Percentiles rank a stretch among this genome's conserved stretches.
Evolutionary conservation across 192 early-diverging fungal species (phyloP).

Genomic region (Linnemannia hyalina): DNA sequence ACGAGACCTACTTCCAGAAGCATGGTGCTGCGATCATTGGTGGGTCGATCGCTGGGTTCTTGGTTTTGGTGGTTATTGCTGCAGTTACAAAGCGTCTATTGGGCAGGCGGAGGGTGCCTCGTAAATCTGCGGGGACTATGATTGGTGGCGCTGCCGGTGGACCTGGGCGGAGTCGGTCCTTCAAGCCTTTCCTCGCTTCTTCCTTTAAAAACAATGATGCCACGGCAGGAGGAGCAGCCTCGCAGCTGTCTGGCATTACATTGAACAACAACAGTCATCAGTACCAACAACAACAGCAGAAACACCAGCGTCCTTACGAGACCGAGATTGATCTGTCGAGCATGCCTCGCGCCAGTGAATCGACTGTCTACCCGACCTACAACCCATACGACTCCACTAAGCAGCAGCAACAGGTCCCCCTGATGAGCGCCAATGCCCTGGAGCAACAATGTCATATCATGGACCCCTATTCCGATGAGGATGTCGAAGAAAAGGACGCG

Average conservation of each 20-base stretch:
- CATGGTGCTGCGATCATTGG: constrained; percentile 29
- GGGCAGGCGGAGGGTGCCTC: background rate
- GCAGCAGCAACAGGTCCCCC: constrained; percentile 35
- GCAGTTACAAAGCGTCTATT: constrained; percentile 15
- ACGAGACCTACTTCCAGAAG: constrained; percentile 19
- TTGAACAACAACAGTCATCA: background rate
- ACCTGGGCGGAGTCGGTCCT: background rate
- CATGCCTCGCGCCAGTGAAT: constrained; percentile 23
- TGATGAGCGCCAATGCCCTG: constrained; percentile 45
- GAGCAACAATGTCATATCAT: constrained; percentile 22
- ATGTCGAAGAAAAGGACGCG: constrained; percentile 1
- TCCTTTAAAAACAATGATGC: background rate
- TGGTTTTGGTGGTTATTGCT: constrained; percentile 20
- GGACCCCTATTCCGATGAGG: constrained; percentile 18
- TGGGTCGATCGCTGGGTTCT: constrained; percentile 19
- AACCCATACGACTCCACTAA: constrained; percentile 23
- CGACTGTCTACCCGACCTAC: constrained; percentile 15
- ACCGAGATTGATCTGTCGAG: constrained; percentile 38
- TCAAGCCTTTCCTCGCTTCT: constrained; percentile 26
- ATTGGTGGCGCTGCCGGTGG: background rate
- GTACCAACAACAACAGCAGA: background rate
- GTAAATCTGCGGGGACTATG: background rate
- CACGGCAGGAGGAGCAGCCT: constrained; percentile 3
- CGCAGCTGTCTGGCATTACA: constrained; percentile 27
- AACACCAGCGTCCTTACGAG: background rate